These are phyloP conservation scores for Lagenaria siceraria DNA, from an alignment of 306 rosid species.

Conservation along the genomic window DNA sequence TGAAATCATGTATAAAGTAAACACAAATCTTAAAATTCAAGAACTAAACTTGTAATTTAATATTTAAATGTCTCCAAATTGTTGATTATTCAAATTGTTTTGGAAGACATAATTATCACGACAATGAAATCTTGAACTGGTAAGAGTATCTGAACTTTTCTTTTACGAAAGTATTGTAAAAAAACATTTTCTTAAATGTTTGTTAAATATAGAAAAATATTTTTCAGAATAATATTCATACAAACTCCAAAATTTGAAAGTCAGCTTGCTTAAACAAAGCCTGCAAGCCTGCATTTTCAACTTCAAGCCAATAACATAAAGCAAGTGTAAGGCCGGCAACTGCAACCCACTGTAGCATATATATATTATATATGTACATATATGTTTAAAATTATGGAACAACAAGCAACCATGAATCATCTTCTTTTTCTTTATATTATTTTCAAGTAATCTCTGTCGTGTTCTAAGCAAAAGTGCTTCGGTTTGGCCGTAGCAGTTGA, in stretches of 20 bases:
- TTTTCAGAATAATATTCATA: background rate
- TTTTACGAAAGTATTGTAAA: background rate
- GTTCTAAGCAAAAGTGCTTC: background rate
- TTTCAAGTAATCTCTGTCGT: background rate
- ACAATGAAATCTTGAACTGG: background rate
- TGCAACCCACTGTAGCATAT: background rate
- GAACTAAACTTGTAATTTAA: too few species aligned
- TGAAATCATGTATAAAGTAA: too few species aligned
- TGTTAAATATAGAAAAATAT: background rate
- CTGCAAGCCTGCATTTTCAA: background rate
- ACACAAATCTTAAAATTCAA: too few species aligned
- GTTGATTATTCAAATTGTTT: background rate
- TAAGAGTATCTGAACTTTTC: background rate
- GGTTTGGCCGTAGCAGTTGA: background rate
- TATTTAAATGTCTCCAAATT: too few species aligned
- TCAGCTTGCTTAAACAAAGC: background rate
- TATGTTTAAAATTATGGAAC: background rate
- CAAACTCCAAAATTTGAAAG: background rate
- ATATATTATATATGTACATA: background rate
- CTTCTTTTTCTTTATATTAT: background rate
- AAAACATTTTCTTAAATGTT: background rate
- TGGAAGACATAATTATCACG: background rate
- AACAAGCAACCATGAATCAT: background rate
- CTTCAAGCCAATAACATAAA: background rate
- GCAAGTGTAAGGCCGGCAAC: slow-evolving; percentile 1